A percentile compares a stretch with the other conserved stretches of the same genome.
These are phyloP conservation scores for Aureobasidium sp. DNA, from an alignment of 2,329 filamentous ascomycete species.

Conservation along the genomic window DNA sequence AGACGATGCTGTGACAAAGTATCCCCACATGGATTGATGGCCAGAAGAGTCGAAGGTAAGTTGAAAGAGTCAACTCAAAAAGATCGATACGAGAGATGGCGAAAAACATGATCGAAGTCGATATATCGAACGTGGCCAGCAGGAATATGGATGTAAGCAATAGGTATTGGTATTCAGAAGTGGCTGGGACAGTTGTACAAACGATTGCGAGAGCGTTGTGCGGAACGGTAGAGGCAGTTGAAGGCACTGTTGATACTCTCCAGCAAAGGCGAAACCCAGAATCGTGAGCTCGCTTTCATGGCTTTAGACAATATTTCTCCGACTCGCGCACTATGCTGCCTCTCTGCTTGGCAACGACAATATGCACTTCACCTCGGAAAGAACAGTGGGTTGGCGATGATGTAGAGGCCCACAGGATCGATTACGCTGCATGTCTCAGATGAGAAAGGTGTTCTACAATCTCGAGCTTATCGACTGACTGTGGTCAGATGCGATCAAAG, in stretches of 20 bases:
- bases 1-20: background rate
- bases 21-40: background rate
- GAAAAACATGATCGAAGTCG: background rate
- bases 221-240: background rate
- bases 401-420: background rate
- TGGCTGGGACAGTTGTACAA: background rate
- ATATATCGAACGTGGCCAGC: background rate
- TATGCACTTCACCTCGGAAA: too few relatives aligned
- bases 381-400: background rate
- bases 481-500: background rate
- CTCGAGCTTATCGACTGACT: background rate
- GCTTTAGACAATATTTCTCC: background rate
- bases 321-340: too few relatives aligned
- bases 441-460: background rate
- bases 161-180: background rate
- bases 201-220: background rate
- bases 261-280: constrained; percentile 9
- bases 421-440: constrained; percentile 10
- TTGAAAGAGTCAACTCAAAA: background rate
- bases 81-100: background rate
- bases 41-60: constrained; percentile 4
- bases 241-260: background rate
- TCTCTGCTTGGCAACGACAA: background rate
- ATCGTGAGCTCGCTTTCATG: background rate
- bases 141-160: background rate